Base-by-base conservation (phyloP, 1,139 yeast species). In the Debaryomyces udenii region DNA sequence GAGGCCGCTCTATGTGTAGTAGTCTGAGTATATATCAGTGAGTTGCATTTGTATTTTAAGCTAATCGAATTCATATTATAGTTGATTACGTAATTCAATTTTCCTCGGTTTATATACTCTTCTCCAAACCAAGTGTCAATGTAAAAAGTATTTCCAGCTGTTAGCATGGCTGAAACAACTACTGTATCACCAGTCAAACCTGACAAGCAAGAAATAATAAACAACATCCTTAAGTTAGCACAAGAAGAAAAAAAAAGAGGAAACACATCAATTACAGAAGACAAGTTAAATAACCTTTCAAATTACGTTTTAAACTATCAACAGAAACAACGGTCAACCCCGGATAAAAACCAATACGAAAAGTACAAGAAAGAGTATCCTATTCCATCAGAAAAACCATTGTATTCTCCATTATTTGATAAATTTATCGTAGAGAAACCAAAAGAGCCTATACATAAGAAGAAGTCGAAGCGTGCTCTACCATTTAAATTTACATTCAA, bases 241-340 rank as follows among this genome's bases (percentile, higher is more conserved):
- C 62, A 61, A 42, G 59, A 57, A 41, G 73, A 68, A 49, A 62
- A 63, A 38, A 49, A 55, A 32, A 61, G 51, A 39, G 74, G 74
- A 5, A 68, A 68, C 45, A 55, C 48, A 15, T 55, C 70, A 4
- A 56, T 68, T 11, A 64, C 71, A 3, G 49, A 59, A 33, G 72
- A 66, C 18, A 68, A 66, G 31, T 47, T 68, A 20, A 54, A 62
- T 37, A 58, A 56, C 27, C 51, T 66, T 37, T 55, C 61, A 15
- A 45, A 44, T n/a, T 56, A 56, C 45, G 49, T 40, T 31, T 45
- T 60, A 28, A 47, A 51, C 18, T 37, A 52, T 13, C 51, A 53
- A 28, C 39, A 30, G 18, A 41, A 28, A 17, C 34, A 36, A 28
- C 27, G 17, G 27, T 11, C 29, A 17, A 31, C 39, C 26, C 37